phyloP scores from a whole-genome alignment of 352 stramenopile species.

The Phytophthora pisi region DNA sequence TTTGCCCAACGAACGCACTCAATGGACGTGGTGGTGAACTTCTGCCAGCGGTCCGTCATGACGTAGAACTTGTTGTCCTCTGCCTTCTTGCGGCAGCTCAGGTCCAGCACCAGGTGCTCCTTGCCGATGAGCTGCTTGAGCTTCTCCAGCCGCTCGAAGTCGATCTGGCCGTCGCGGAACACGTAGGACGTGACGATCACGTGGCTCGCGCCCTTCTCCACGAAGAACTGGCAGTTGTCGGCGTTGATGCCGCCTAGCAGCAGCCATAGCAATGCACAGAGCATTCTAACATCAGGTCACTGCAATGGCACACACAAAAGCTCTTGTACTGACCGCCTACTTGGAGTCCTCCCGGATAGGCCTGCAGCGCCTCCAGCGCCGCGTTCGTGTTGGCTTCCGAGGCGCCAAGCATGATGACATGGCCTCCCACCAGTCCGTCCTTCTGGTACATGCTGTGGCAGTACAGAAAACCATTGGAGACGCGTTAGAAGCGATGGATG shows the following conservation, averaged over 20 bases:
- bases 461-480: conserved; percentile 1
- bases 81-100: conserved; percentile 94
- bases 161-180: conserved; percentile 94
- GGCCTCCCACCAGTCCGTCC: conserved; percentile 92
- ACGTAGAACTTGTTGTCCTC: conserved; percentile 93
- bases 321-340: conserved; percentile 83
- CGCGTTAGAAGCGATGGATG: neutral
- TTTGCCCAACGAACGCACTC: conserved; percentile 47
- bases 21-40: conserved; percentile 94
- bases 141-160: conserved; percentile 75
- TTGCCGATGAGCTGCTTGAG: conserved; percentile 78
- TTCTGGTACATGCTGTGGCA: conserved; percentile 89
- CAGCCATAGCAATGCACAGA: conserved; percentile 5
- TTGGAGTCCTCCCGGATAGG: conserved; percentile 94
- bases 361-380: conserved; percentile 81
- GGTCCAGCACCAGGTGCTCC: conserved; percentile 92
- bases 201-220: conserved; percentile 96
- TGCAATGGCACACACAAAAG: neutral
- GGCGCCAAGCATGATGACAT: conserved; percentile 98
- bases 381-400: conserved; percentile 92
- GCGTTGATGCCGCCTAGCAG: conserved; percentile 85
- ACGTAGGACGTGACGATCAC: conserved; percentile 99
- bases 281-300: neutral
- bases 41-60: conserved; percentile 97
- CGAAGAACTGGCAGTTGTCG: conserved; percentile 94